A percentile compares a stretch with the other conserved stretches of the same genome.
These are phyloP conservation scores for Eucalyptus leucophloia DNA, from an alignment of 345 rosid genomes.

Conservation along the genomic window DNA sequence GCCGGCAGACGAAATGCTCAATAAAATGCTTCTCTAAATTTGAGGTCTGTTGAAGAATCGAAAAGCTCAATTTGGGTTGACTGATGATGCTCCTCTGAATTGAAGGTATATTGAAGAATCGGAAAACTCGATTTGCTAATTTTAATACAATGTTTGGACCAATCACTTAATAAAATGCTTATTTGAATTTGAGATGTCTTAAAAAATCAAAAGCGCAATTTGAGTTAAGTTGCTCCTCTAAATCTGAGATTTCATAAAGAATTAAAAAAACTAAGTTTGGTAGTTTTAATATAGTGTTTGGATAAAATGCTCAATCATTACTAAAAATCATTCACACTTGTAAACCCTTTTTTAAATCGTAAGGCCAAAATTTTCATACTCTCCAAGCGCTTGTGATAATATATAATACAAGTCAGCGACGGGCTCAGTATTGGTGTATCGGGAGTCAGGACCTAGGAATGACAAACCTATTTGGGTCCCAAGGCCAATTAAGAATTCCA, in stretches of 20 bases:
- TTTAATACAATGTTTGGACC: not conserved
- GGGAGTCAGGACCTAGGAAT: not conserved
- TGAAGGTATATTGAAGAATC: too few relatives aligned
- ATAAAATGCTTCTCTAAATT: not conserved
- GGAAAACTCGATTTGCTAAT: not conserved
- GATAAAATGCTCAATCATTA: not conserved
- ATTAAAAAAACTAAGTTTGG: not conserved
- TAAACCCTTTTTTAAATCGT: accelerated
- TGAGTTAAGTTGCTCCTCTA: not conserved
- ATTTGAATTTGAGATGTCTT: not conserved
- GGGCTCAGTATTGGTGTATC: accelerated
- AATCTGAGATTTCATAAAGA: not conserved
- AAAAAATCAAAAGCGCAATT: accelerated
- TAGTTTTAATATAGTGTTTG: not conserved
- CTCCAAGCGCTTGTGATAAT: too few relatives aligned
- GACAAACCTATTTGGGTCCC: not conserved
- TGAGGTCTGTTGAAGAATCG: not conserved
- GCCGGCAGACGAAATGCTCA: not conserved
- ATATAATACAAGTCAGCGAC: not conserved
- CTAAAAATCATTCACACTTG: not conserved
- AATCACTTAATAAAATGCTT: not conserved
- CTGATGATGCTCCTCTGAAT: not conserved
- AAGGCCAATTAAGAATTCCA: not conserved
- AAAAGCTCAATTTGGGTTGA: not conserved
- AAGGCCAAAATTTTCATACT: not conserved